phyloP scores from a whole-genome alignment of 371 early-diverging fungal genomes.

The Mortierella sp. region DNA sequence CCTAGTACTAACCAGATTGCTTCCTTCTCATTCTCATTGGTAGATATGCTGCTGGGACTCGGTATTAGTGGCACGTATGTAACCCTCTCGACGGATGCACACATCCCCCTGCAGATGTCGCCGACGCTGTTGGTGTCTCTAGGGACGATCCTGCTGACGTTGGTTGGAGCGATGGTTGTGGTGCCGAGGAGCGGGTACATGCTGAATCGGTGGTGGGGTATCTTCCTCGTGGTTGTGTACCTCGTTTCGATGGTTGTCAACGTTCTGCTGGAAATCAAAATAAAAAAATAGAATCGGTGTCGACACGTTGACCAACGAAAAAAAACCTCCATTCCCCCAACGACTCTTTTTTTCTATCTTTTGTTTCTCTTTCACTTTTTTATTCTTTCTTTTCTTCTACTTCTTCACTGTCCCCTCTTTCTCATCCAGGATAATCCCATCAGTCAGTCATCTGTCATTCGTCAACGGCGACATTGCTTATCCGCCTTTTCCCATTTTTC shows the following conservation, averaged over 20 bases:
- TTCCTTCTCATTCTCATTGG: not conserved
- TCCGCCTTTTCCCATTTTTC: not conserved
- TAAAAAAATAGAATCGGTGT: not conserved
- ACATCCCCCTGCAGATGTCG: slow-evolving; percentile 65
- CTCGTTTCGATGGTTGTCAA: slow-evolving; percentile 66
- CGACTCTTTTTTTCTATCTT: not conserved
- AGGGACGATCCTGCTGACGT: slow-evolving; percentile 62
- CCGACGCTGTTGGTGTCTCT: slow-evolving; percentile 69
- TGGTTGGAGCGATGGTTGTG: slow-evolving; percentile 63
- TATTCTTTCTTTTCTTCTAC: not conserved
- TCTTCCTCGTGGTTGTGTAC: slow-evolving; percentile 66
- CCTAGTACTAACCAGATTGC: not conserved
- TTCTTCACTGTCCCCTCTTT: not conserved
- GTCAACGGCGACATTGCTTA: not conserved
- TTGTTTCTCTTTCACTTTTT: not conserved
- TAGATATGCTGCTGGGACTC: slow-evolving; percentile 81
- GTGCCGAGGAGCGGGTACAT: slow-evolving; percentile 69
- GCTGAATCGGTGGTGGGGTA: slow-evolving; percentile 66
- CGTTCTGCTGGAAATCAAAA: slow-evolving; percentile 63
- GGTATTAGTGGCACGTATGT: slow-evolving; percentile 78
- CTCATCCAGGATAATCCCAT: not conserved
- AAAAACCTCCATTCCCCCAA: not conserved
- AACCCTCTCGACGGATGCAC: slow-evolving; percentile 61
- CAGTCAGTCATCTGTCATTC: not conserved
- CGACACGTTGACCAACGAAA: not conserved